A percentile compares a stretch with the other conserved stretches of the same genome.
These are phyloP conservation scores for Aspergillus fischeri DNA, from an alignment of 2,329 filamentous ascomycete species.

Conservation along the genomic window DNA sequence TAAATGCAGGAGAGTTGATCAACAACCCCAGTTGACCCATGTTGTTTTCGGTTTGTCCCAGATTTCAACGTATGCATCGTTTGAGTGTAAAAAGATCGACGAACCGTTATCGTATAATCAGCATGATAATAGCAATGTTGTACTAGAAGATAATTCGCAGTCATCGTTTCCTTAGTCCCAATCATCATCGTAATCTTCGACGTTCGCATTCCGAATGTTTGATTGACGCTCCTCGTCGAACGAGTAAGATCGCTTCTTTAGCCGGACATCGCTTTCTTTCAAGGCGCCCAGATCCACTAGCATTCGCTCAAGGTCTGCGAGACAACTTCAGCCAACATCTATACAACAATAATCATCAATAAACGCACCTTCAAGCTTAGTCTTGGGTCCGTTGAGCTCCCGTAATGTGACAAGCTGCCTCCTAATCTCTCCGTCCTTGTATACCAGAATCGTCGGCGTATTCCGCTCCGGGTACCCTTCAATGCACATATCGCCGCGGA, in stretches of 20 bases:
- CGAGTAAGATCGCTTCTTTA: slow-evolving; percentile 58
- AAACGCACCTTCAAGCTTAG: slow-evolving; percentile 54
- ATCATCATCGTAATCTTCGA: slow-evolving; percentile 51
- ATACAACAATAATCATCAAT: slow-evolving; percentile 1
- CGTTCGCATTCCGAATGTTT: slow-evolving; percentile 46
- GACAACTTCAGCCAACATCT: slow-evolving; percentile 5
- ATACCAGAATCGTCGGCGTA: slow-evolving; percentile 88
- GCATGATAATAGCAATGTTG: background rate
- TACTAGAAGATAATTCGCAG: background rate
- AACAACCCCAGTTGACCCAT: background rate
- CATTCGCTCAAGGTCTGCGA: slow-evolving; percentile 67
- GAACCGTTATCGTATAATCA: background rate
- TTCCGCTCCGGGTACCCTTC: slow-evolving; percentile 95
- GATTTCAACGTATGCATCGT: background rate
- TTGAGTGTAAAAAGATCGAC: background rate
- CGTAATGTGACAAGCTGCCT: slow-evolving; percentile 87
- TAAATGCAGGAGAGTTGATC: background rate
- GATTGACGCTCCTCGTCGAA: slow-evolving; percentile 51
- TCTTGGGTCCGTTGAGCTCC: slow-evolving; percentile 69
- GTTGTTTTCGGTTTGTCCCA: background rate
- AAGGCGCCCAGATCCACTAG: slow-evolving; percentile 80
- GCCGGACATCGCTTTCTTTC: slow-evolving; percentile 70
- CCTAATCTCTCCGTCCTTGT: slow-evolving; percentile 87
- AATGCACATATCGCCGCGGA: slow-evolving; percentile 85
- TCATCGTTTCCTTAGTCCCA: slow-evolving; percentile 47